phyloP scores from a whole-genome alignment of 805 yeast genomes.

The Myxozyma nipponensis region DNA sequence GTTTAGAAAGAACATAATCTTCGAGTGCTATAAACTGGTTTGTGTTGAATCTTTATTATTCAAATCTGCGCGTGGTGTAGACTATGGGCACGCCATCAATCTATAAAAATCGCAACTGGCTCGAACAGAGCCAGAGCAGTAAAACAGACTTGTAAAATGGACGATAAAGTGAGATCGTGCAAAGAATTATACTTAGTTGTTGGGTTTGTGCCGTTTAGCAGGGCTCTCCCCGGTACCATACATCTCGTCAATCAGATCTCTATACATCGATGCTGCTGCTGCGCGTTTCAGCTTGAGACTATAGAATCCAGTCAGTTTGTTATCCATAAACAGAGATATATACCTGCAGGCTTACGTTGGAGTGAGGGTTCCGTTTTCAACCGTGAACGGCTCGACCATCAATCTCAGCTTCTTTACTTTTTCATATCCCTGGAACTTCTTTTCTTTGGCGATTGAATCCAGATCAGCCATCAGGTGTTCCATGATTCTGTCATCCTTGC shows the following conservation, averaged over 20 bases:
- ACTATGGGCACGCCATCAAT: too few species aligned
- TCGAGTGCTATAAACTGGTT: too few species aligned
- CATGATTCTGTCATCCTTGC: slow-evolving; percentile 40
- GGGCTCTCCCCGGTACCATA: slow-evolving; percentile 45
- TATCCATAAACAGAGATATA: background rate
- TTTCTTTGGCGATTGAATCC: slow-evolving; percentile 38
- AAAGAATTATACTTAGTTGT: background rate
- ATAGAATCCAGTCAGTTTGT: background rate
- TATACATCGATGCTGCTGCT: slow-evolving; percentile 45
- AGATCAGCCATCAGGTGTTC: slow-evolving; percentile 39
- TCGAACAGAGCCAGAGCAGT: too few species aligned
- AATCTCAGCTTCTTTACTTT: slow-evolving; percentile 53
- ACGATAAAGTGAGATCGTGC: too few species aligned
- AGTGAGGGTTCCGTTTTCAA: slow-evolving; percentile 60
- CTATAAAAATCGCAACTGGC: too few species aligned
- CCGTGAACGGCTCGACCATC: slow-evolving; percentile 56
- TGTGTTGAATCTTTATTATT: too few species aligned
- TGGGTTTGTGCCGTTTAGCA: background rate
- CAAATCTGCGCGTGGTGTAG: too few species aligned
- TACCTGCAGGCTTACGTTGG: slow-evolving; percentile 45
- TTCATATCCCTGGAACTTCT: slow-evolving; percentile 58
- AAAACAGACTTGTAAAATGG: too few species aligned
- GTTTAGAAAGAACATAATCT: background rate
- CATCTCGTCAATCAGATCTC: slow-evolving; percentile 40
- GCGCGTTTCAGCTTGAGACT: slow-evolving; percentile 49